phyloP scores from a whole-genome alignment of 2,329 filamentous ascomycete genomes.

The Diaporthe caulivora region DNA sequence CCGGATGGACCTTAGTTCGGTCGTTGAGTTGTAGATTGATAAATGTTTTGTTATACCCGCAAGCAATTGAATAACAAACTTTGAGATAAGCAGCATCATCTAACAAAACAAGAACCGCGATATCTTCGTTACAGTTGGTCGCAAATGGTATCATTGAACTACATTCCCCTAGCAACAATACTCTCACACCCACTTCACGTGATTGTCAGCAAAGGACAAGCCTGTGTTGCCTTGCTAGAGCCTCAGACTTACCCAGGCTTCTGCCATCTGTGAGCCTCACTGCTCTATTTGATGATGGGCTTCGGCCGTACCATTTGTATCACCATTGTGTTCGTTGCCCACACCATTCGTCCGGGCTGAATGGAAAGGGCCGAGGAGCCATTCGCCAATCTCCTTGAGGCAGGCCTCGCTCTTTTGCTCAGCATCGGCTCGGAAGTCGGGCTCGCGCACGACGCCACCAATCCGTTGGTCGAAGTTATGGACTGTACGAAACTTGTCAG shows the following conservation, averaged over 20 bases:
- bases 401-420: slow-evolving; percentile 31
- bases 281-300: slow-evolving; percentile 30
- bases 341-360: not conserved
- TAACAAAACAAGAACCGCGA: not conserved
- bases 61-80: not conserved
- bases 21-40: too few species aligned
- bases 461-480: slow-evolving; percentile 36
- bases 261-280: slow-evolving; percentile 29
- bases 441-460: slow-evolving; percentile 29
- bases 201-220: not conserved
- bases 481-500: not conserved
- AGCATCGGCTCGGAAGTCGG: slow-evolving; percentile 32
- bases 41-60: too few species aligned
- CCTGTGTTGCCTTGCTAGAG: not conserved
- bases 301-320: slow-evolving; percentile 22
- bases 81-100: not conserved
- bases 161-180: not conserved
- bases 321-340: not conserved
- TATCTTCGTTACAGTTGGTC: not conserved
- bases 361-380: slow-evolving; percentile 15
- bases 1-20: too few species aligned
- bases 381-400: slow-evolving; percentile 33
- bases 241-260: slow-evolving; percentile 17
- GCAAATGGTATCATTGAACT: not conserved
- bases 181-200: not conserved